Conservation (phyloP, 768 basidiomycete species). For the Sutorius australiensis region DNA sequence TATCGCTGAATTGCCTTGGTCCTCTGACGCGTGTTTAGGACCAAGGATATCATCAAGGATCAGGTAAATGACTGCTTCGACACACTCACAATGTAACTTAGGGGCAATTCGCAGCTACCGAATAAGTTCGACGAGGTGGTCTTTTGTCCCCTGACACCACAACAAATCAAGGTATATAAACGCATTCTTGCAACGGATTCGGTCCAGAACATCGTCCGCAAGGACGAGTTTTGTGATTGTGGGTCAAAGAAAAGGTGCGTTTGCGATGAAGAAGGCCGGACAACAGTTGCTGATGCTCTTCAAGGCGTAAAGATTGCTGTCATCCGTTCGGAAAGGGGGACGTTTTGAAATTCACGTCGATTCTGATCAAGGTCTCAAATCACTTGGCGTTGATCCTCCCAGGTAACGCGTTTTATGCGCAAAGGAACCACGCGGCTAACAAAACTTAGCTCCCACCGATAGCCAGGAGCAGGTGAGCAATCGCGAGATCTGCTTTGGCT, state of each 20-base stretch:
- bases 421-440: background rate
- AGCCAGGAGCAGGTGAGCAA: slow-evolving; percentile 58
- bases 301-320: slow-evolving; percentile 59
- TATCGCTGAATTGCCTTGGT: background rate
- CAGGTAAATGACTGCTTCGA: slow-evolving; percentile 40
- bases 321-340: slow-evolving; percentile 42
- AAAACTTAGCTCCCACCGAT: slow-evolving; percentile 56
- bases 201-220: slow-evolving; percentile 67
- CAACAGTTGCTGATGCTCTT: slow-evolving; percentile 16
- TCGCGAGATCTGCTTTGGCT: background rate
- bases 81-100: background rate
- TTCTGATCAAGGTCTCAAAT: slow-evolving; percentile 86
- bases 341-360: slow-evolving; percentile 73
- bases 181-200: slow-evolving; percentile 58
- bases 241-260: slow-evolving; percentile 55
- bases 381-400: slow-evolving; percentile 86
- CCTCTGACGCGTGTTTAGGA: slow-evolving; percentile 37
- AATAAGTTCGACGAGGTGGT: slow-evolving; percentile 88
- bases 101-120: slow-evolving; percentile 55
- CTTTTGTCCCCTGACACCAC: slow-evolving; percentile 80
- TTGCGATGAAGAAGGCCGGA: background rate
- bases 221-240: slow-evolving; percentile 74
- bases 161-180: slow-evolving; percentile 72
- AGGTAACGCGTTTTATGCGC: slow-evolving; percentile 38
- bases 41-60: slow-evolving; percentile 70